Evolutionary conservation across 345 rosid genomes (phyloP).

Genomic region (Alliaria petiolata): DNA sequence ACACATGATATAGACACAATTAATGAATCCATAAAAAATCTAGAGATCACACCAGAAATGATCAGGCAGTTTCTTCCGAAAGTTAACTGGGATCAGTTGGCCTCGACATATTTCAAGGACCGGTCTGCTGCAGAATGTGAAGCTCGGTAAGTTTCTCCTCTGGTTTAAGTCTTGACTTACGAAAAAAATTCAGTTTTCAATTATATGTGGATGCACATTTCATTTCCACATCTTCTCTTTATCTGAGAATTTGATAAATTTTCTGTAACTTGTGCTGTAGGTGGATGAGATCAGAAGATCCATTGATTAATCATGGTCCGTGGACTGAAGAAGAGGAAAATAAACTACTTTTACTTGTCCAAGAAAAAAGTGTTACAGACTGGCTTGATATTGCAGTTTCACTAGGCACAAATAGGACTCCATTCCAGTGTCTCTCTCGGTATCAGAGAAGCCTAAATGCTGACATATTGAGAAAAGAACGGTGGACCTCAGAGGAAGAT

Average conservation of each 20-base stretch:
- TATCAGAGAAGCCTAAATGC: slow-evolving; percentile 85
- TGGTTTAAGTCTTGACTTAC: not conserved
- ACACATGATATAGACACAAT: slow-evolving; percentile 52
- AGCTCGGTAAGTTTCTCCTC: slow-evolving; percentile 55
- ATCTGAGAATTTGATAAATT: not conserved
- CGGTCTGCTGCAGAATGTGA: slow-evolving; percentile 87
- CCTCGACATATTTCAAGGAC: slow-evolving; percentile 51
- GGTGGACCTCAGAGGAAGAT: slow-evolving; percentile 96
- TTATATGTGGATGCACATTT: not conserved
- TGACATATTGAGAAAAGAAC: slow-evolving; percentile 57
- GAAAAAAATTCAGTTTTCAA: slow-evolving; percentile 4
- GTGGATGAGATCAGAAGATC: slow-evolving; percentile 86
- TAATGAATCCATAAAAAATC: slow-evolving; percentile 49
- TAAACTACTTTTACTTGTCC: slow-evolving; percentile 49
- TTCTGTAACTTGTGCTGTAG: slow-evolving; percentile 35
- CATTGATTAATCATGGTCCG: slow-evolving; percentile 53
- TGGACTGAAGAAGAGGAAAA: slow-evolving; percentile 81
- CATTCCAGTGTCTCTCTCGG: slow-evolving; percentile 80
- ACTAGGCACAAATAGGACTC: slow-evolving; percentile 74
- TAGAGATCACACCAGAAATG: slow-evolving; percentile 71
- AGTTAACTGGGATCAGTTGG: slow-evolving; percentile 77
- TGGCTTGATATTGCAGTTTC: slow-evolving; percentile 70
- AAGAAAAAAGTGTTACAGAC: slow-evolving; percentile 54
- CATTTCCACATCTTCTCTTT: not conserved
- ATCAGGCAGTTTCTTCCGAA: slow-evolving; percentile 74